These are phyloP conservation scores for Ceratopteris richardii DNA, from an alignment of 75 land plant genomes.

Conservation along the genomic window DNA sequence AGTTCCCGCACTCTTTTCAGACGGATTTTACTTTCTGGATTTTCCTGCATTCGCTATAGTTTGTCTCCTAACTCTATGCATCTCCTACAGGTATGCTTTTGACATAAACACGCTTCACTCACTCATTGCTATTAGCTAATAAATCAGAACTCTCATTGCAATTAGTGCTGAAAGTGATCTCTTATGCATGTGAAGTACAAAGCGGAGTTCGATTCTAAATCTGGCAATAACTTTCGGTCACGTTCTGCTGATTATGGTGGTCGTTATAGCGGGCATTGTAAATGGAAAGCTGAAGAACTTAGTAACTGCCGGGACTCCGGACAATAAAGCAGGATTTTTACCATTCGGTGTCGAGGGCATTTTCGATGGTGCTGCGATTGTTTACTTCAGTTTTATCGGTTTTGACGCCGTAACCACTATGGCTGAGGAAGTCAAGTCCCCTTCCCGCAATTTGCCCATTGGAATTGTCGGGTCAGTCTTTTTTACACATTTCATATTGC, in stretches of 20 bases:
- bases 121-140: too few species aligned
- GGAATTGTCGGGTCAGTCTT: conserved; percentile 62
- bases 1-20: conserved; percentile 21
- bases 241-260: conserved; percentile 56
- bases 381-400: conserved; percentile 82
- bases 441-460: conserved; percentile 52
- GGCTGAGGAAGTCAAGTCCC: conserved; percentile 71
- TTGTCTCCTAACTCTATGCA: conserved; percentile 42
- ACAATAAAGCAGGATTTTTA: conserved; percentile 33
- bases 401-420: conserved; percentile 73
- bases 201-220: conserved; percentile 71
- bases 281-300: conserved; percentile 61
- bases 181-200: conserved; percentile 66
- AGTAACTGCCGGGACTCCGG: conserved; percentile 24
- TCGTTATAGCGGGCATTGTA: conserved; percentile 64
- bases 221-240: conserved; percentile 63
- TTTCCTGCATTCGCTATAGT: conserved; percentile 59
- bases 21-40: conserved; percentile 57
- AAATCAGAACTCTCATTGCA: too few species aligned
- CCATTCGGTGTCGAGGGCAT: conserved; percentile 58
- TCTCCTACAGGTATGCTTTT: conserved; percentile 40
- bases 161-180: too few species aligned
- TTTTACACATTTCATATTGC: too few species aligned
- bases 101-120: too few species aligned
- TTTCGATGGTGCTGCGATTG: conserved; percentile 65